phyloP scores from a whole-genome alignment of 345 rosid species.

The Kernera saxatilis region DNA sequence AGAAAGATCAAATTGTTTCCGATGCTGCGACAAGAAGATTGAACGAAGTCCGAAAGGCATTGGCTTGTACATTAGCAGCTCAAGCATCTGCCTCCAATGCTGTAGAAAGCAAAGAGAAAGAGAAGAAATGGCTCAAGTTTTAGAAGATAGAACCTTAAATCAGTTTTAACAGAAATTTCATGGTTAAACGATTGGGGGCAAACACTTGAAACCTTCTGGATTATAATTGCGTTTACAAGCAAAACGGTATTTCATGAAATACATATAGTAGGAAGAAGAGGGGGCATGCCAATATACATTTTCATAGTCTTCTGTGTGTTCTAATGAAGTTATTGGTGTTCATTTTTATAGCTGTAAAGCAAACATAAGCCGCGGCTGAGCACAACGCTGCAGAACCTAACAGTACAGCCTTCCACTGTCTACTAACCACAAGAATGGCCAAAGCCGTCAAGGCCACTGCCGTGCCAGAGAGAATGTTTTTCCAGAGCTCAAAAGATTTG shows the following conservation, averaged over 20 bases:
- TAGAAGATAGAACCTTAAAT: conserved; percentile 21
- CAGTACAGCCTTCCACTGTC: conserved; percentile 69
- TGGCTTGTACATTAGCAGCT: conserved; percentile 63
- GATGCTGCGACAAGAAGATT: conserved; percentile 77
- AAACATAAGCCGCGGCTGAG: conserved; percentile 56
- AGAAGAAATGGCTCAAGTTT: conserved; percentile 94
- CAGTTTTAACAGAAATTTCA: not conserved
- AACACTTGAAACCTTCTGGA: conserved; percentile 1
- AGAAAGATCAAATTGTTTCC: conserved; percentile 65
- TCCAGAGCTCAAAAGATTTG: conserved; percentile 60
- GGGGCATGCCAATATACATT: not conserved
- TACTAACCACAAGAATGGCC: conserved; percentile 59
- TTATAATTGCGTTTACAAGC: conserved; percentile 14
- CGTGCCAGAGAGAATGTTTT: conserved; percentile 42
- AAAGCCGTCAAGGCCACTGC: conserved; percentile 44
- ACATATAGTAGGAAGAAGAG: not conserved
- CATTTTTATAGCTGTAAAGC: conserved; percentile 54
- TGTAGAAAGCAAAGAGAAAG: conserved; percentile 68
- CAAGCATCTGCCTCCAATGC: conserved; percentile 70
- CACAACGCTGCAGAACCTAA: conserved; percentile 51
- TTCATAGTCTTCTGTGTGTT: conserved; percentile 73
- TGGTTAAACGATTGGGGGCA: not conserved
- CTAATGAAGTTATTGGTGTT: conserved; percentile 87
- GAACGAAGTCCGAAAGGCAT: conserved; percentile 51
- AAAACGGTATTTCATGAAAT: conserved; percentile 4